Evolutionary conservation across 495 filamentous ascomycete genomes (phyloP).

Genomic region (Neurospora sp.): DNA sequence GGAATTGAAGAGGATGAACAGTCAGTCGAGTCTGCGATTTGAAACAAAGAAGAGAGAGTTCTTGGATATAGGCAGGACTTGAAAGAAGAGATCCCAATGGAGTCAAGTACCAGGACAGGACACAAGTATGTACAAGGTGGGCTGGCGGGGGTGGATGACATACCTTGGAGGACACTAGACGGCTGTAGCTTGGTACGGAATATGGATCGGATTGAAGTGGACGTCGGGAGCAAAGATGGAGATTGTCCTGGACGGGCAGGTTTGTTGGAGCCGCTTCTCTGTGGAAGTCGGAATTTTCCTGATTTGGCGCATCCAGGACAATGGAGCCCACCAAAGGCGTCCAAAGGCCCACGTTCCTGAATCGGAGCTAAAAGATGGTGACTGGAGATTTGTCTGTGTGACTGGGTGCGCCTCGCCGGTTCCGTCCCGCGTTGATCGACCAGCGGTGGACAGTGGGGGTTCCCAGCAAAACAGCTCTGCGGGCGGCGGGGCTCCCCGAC

Average conservation of each 20-base stretch:
- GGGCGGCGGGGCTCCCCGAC: neutral
- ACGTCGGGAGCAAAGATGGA: neutral
- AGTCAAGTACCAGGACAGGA: neutral
- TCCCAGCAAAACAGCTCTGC: neutral
- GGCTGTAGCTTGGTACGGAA: neutral
- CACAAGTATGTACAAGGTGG: neutral
- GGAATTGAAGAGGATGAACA: neutral
- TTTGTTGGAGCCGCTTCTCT: neutral
- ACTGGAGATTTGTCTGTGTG: constrained; percentile 2
- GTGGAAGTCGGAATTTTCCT: neutral
- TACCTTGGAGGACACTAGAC: neutral
- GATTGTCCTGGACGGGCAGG: neutral
- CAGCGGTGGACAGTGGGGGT: neutral
- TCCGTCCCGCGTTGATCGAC: neutral
- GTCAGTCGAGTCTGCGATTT: neutral
- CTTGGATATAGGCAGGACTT: neutral
- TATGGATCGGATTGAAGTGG: neutral
- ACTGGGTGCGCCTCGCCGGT: constrained; percentile 20
- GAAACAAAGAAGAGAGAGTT: neutral
- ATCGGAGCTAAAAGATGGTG: constrained; percentile 24
- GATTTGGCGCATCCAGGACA: constrained; percentile 6
- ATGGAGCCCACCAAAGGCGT: neutral
- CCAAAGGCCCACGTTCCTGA: constrained; percentile 32
- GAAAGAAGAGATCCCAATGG: neutral
- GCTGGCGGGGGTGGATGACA: neutral